Percentiles rank a stretch among this genome's conserved stretches.
These are phyloP conservation scores for Tolypocladium nubicola DNA, from an alignment of 2,329 filamentous ascomycete species.

Conservation along the genomic window DNA sequence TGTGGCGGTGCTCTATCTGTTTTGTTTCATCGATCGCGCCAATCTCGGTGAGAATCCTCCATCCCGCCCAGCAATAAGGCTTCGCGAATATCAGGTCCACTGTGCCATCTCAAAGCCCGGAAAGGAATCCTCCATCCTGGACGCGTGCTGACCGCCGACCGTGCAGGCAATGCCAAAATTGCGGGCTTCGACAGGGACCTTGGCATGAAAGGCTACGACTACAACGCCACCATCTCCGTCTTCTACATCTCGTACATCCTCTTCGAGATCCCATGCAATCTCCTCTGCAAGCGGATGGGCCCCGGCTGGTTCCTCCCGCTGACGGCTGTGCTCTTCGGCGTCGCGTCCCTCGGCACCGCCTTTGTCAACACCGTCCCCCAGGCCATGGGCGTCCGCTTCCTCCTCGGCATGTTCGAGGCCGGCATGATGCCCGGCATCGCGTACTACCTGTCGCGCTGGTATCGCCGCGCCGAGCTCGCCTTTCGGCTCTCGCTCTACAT, in stretches of 20 bases:
- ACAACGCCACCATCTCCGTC: conserved; percentile 55
- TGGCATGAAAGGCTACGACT: conserved; percentile 49
- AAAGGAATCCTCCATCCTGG: not conserved
- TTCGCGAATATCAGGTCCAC: not conserved
- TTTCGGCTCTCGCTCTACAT: conserved; percentile 60
- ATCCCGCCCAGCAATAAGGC: too few relatives aligned
- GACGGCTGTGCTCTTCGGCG: conserved; percentile 52
- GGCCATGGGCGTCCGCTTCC: conserved; percentile 51
- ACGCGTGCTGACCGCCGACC: not conserved
- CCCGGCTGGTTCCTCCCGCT: conserved; percentile 62
- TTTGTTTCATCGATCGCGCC: conserved; percentile 66
- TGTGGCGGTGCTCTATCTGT: conserved; percentile 56
- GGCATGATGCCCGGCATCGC: conserved; percentile 66
- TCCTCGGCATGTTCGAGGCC: conserved; percentile 60
- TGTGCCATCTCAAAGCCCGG: not conserved
- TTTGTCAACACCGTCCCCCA: conserved; percentile 46
- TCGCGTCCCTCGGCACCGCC: conserved; percentile 52
- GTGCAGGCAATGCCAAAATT: conserved; percentile 53
- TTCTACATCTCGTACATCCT: conserved; percentile 68
- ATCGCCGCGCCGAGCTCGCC: conserved; percentile 55
- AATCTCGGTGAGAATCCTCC: conserved; percentile 47
- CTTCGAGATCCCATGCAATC: conserved; percentile 59
- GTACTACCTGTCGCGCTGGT: conserved; percentile 65
- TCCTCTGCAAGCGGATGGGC: conserved; percentile 60
- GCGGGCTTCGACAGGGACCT: conserved; percentile 56